Evolutionary conservation across 371 early-diverging fungal species (phyloP).

Genomic region (Mucor racemosus): DNA sequence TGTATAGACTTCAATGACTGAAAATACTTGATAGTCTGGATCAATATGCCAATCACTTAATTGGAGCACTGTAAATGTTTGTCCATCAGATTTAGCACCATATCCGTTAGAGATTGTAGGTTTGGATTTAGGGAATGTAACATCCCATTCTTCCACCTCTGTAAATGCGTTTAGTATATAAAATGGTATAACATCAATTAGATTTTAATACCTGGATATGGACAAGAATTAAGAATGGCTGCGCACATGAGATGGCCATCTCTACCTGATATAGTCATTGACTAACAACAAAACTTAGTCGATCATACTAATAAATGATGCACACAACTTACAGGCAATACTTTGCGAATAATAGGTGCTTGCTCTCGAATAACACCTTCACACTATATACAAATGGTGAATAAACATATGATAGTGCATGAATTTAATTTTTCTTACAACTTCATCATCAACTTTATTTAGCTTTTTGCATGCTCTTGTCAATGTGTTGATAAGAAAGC

Average conservation of each 20-base stretch:
- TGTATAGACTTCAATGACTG: background rate
- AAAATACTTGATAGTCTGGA: slow-evolving; percentile 47
- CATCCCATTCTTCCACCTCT: slow-evolving; percentile 38
- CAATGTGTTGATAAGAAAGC: slow-evolving; percentile 32
- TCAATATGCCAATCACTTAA: slow-evolving; percentile 72
- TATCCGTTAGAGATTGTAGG: slow-evolving; percentile 27
- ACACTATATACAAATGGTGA: slow-evolving; percentile 29
- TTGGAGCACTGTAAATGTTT: slow-evolving; percentile 57
- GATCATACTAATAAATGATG: background rate
- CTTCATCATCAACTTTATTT: slow-evolving; percentile 39
- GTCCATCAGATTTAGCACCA: slow-evolving; percentile 31
- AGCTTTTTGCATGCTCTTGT: slow-evolving; percentile 40
- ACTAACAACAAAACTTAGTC: slow-evolving; percentile 26
- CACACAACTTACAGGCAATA: slow-evolving; percentile 32
- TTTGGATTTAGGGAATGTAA: slow-evolving; percentile 58
- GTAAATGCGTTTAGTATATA: background rate
- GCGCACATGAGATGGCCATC: slow-evolving; percentile 56
- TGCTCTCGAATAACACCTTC: slow-evolving; percentile 56
- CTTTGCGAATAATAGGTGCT: slow-evolving; percentile 49
- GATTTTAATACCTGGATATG: slow-evolving; percentile 45
- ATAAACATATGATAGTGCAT: background rate
- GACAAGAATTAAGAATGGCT: slow-evolving; percentile 47
- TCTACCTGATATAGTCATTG: slow-evolving; percentile 50
- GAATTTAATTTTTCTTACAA: slow-evolving; percentile 33
- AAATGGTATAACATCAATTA: background rate